Evolutionary conservation across 208 protist genomes (phyloP), one percentile per base, ranked within the genome.

Genomic region (Crithidia expoeki): DNA sequence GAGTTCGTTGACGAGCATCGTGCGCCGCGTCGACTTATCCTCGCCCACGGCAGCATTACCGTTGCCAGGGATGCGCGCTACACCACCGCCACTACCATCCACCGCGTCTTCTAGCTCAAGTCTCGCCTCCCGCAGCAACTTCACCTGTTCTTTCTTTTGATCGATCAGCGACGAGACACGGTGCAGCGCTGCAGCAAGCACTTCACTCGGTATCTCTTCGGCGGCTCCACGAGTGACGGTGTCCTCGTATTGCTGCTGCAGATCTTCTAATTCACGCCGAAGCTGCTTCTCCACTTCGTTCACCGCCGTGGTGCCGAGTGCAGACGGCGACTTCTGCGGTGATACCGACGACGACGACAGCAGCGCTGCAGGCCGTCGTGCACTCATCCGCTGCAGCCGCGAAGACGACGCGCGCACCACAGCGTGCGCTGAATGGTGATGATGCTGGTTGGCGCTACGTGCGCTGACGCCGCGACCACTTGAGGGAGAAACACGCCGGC

Each of bases 91-190:
- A 7, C 28, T 21, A 27, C 50, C 49, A 50, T 30, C n/a, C 53
- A 59, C 58, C 14, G 72, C 67, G 21, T 44, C 60, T n/a, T 67
- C 57, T 34, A 94, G 16, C 63, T 95, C 86, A 3, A 61, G 46
- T 5, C 83, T 76, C 0, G 86, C 86, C 38, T 80, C 81, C 33
- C 81, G 79, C 52, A 96, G 74, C 23, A 97, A 67, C 19, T 83
- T 80, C 32, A 95, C 79, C 70, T 97, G 92, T 49, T 93, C 84
- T 32, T 83, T 82, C 68, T 95, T 97, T 27, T 85, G 82, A 6
- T 95, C 82, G 33, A 97, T 88, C 19, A 86, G 75, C 7, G 64
- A 73, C 2, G 86, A 74, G 21, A 97, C 70, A 17, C 77, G 84
- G 14, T 81, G 76, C 53, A 95, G 63, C 1, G 81, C 79, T 0